These are phyloP conservation scores for Starmerella roubikii DNA, from an alignment of 805 yeast species.

Conservation along the genomic window DNA sequence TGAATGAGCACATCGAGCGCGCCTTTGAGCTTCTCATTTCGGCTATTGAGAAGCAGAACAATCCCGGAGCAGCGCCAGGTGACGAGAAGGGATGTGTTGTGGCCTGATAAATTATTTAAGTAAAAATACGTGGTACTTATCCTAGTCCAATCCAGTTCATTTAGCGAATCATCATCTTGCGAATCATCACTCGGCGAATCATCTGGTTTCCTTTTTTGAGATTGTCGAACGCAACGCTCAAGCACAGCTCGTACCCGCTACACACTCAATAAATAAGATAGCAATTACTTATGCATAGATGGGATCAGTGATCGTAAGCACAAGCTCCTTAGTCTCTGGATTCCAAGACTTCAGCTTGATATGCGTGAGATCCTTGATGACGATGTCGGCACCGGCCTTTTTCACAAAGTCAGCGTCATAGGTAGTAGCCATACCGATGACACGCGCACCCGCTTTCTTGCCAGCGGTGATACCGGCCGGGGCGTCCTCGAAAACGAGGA, in stretches of 20 bases:
- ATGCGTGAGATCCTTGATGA: slow-evolving; percentile 56
- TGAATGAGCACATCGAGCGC: slow-evolving; percentile 51
- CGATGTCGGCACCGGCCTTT: slow-evolving; percentile 69
- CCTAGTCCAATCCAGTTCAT: too few relatives aligned
- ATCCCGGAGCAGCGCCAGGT: slow-evolving; percentile 31
- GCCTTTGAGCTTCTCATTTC: slow-evolving; percentile 49
- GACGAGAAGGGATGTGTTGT: slow-evolving; percentile 40
- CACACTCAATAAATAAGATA: slow-evolving; percentile 7
- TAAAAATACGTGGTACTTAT: too few relatives aligned
- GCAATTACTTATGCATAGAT: not conserved
- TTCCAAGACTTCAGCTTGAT: slow-evolving; percentile 47
- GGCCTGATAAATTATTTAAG: slow-evolving; percentile 22
- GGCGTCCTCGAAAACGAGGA: slow-evolving; percentile 69
- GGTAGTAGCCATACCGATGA: slow-evolving; percentile 73
- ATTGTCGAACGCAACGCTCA: not conserved
- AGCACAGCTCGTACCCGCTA: too few relatives aligned
- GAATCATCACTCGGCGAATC: too few relatives aligned
- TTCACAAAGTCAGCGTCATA: slow-evolving; percentile 56
- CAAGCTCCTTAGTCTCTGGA: slow-evolving; percentile 24
- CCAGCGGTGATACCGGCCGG: slow-evolving; percentile 82
- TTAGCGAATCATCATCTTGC: too few relatives aligned
- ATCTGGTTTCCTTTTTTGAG: not conserved
- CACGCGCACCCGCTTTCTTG: slow-evolving; percentile 67
- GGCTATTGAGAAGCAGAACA: slow-evolving; percentile 50
- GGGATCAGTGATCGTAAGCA: slow-evolving; percentile 19